Base-by-base conservation (phyloP, 768 basidiomycete species). In the Trametes cubensis region DNA sequence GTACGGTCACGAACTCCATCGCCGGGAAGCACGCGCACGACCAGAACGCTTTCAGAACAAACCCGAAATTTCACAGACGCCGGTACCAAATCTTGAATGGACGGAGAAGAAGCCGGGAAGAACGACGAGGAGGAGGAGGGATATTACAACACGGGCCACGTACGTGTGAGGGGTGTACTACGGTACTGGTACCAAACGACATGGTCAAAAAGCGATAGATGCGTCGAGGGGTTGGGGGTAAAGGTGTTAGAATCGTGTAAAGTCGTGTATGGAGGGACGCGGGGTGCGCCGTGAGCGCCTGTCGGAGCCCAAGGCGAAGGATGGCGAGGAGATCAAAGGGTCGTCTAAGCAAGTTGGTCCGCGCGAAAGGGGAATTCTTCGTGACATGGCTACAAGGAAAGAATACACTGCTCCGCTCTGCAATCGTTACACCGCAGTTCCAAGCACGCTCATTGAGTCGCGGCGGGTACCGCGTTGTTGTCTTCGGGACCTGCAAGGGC, bases 401-500 rank as follows among this genome's bases (percentile, higher is more conserved):
- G 21, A 48, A 39, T 53, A 54, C 59, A 60, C 51, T 46, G 47
- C 25, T 47, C 48, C 48, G 47, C 40, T 34, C 23, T 52, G 51
- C 55, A 56, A 34, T 15, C 47, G 26, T 49, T 5, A 58, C 34
- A 25, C 20, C 46, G 13, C 45, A 46, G 23, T 20, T 17, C 30
- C 42, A 30, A 20, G 25, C 25, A 26, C 23, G 23, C 28, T 66
- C 40, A 64, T 26, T 62, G 61, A 23, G 54, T 55, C 28, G 56
- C 59, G 11, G 57, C 62, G 7, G 60, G 47, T 26, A 55, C 58
- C 30, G 67, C 58, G 5, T 58, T 52, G 23, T 62, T 68, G 46
- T 73, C 75, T 30, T 86, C 85, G 23, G 86, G 85, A 18, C 85
- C 88, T 41, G 89, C 83, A 60, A 90, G 77, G n/a, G 89, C 83